Evolutionary conservation across 139 green algal genomes (phyloP).

Genomic region (Nannochloris sp.): DNA sequence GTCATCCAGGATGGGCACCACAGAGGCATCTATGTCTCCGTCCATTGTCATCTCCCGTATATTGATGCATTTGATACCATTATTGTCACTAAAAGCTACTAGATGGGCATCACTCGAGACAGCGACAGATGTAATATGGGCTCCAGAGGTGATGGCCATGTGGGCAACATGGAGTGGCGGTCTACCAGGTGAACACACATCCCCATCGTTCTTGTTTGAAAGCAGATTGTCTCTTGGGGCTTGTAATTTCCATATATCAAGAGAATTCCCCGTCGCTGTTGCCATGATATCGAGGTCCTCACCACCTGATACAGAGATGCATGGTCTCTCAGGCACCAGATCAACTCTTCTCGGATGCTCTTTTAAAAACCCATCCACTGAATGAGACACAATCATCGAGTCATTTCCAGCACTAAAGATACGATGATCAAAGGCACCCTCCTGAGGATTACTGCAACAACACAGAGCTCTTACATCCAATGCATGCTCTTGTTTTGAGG

Average conservation of each 20-base stretch:
- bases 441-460: too few species aligned
- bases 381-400: conserved; percentile 56
- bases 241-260: conserved; percentile 58
- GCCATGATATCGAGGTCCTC: conserved; percentile 21
- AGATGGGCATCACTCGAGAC: conserved; percentile 53
- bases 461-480: conserved; percentile 75
- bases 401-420: conserved; percentile 76
- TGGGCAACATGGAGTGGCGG: neutral
- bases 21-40: neutral
- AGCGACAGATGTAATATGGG: neutral
- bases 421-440: neutral
- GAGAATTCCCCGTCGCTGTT: conserved; percentile 25
- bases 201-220: neutral
- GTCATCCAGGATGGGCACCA: neutral
- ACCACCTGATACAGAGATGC: neutral
- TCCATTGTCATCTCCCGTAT: neutral
- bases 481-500: conserved; percentile 68
- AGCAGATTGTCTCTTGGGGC: neutral
- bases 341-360: conserved; percentile 47
- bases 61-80: conserved; percentile 2
- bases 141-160: neutral
- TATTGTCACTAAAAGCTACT: conserved; percentile 49
- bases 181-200: neutral
- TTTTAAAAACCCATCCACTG: conserved; percentile 35
- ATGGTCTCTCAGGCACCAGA: conserved; percentile 11